Evolutionary conservation across 2,329 filamentous ascomycete genomes (phyloP), one percentile per base, ranked within the genome.

Genomic region (Zymoseptoria brevis): DNA sequence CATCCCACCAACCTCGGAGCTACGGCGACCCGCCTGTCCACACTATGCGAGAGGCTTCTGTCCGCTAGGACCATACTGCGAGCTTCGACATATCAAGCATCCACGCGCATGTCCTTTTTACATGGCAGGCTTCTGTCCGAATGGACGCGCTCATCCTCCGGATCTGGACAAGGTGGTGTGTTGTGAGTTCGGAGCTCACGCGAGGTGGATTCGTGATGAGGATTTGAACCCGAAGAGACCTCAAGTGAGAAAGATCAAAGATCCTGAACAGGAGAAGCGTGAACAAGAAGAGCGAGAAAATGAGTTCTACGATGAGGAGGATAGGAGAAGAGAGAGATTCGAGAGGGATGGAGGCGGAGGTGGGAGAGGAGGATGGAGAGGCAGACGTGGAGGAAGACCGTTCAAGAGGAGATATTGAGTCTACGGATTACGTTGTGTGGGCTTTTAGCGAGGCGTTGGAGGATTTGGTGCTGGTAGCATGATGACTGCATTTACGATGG

Each of bases 21-120:
- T 62, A 64, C 73, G 60, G 71, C 74, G 90, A 67, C 89, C 86
- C 24, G 86, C 89, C 1, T 96, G 91, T 69, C 89, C 90, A 64
- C 72, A 73, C 57, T 99, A 96, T 78, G 91, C 96, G 62, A 86
- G 88, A 67, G 94, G 94, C 1, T 97, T 97, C 78, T 99, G 94
- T 70, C 90, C 90, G 19, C 81, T 97, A 8, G 94, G 94, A 0
- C 91, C 92, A 1, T 77, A 83, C 60, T 99, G 94, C 75, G 85
- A 87, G 22, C 91, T 96, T 76, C 89, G 92, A 67, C 94, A 99
- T 75, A 87, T 96, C 58, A 84, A 91, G 60, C 86, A 89, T 64
- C 69, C 72, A 35, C 86, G 83, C 64, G 74, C 96, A 6, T 99
- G 94, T 72, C 80, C 80, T 1, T 96, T 87, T 73, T 99, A 96